Evolutionary conservation across 441 rosid genomes (phyloP).

Genomic region (Adansonia rubrostipa): DNA sequence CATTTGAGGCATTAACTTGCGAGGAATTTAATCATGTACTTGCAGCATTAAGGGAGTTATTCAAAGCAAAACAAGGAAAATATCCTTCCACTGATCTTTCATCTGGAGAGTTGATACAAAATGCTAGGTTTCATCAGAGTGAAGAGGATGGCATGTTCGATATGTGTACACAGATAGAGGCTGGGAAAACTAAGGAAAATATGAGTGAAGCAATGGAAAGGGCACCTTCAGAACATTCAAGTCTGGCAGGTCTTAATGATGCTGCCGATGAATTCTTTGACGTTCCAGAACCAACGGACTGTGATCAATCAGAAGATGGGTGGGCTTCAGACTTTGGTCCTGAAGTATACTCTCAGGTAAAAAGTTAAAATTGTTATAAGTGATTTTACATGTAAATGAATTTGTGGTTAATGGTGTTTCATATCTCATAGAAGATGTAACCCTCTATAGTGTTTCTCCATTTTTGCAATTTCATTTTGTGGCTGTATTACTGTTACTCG

Average conservation of each 20-base stretch:
- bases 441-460: not conserved
- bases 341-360: constrained; percentile 70
- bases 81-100: constrained; percentile 59
- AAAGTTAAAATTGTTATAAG: constrained; percentile 15
- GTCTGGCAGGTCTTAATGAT: constrained; percentile 80
- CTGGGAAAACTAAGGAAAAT: constrained; percentile 46
- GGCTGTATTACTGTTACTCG: not conserved
- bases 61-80: constrained; percentile 69
- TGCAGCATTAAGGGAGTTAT: constrained; percentile 85
- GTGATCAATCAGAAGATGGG: constrained; percentile 57
- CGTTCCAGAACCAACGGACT: constrained; percentile 79
- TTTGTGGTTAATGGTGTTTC: constrained; percentile 23
- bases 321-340: constrained; percentile 78
- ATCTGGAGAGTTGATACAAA: constrained; percentile 67
- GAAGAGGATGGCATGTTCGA: constrained; percentile 43
- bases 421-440: not conserved
- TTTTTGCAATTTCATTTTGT: not conserved
- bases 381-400: constrained; percentile 11
- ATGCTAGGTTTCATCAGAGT: constrained; percentile 45
- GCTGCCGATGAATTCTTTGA: constrained; percentile 92
- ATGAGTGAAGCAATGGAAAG: constrained; percentile 61
- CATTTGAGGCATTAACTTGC: not conserved
- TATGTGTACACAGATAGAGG: constrained; percentile 40
- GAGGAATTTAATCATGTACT: constrained; percentile 22
- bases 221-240: constrained; percentile 73